Base-by-base conservation (phyloP, 1,284 basidiomycete genomes). In the Earliella scabrosa region DNA sequence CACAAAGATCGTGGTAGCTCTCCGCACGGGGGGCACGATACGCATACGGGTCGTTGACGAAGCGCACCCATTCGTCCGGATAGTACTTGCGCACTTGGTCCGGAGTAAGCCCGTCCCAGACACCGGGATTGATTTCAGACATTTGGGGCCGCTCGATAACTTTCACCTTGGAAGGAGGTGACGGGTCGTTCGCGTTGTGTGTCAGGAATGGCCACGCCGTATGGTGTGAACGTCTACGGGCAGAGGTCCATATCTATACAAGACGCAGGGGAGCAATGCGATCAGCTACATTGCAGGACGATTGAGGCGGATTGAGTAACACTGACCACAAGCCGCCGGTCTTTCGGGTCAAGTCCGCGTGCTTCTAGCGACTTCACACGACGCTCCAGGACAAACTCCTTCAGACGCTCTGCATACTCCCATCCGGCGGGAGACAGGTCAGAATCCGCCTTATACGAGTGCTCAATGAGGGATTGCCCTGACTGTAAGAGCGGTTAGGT, bases 371-470 rank as follows among this genome's bases (percentile, higher is more conserved):
- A 81, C 68, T 86, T 88, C 20, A 81, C 83, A 27, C 93, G 83
- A 40, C 90, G 80, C 50, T 93, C 87, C 1, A 90, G 77, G 9
- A 96, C 90, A 60, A 94, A 94, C 14, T 95, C 90, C 67, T 91
- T 94, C 56, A 97, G 77, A 36, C 80, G 82, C 66, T 95, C 90
- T 0, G 96, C 89, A 65, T 99, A 99, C 59, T 97, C 94, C 92
- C 93, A 95, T 5, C 97, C 97, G 0, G 90, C 89, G 2, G 93
- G 91, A 1, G 95, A 97, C 8, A 99, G 83, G 69, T 98, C 97
- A 0, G 97, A 95, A 70, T 99, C 97, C 27, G 97, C 96, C 75
- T 97, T 98, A 81, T 97, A 99, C 4, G 96, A 97, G 71, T 99
- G 97, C 71, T 99, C 97, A 62, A 98, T 96, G 54, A 98, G 82